A percentile compares a stretch with the other conserved stretches of the same genome.
Conservation (phyloP, 768 basidiomycete genomes). For the Lactarius hatsudake region DNA sequence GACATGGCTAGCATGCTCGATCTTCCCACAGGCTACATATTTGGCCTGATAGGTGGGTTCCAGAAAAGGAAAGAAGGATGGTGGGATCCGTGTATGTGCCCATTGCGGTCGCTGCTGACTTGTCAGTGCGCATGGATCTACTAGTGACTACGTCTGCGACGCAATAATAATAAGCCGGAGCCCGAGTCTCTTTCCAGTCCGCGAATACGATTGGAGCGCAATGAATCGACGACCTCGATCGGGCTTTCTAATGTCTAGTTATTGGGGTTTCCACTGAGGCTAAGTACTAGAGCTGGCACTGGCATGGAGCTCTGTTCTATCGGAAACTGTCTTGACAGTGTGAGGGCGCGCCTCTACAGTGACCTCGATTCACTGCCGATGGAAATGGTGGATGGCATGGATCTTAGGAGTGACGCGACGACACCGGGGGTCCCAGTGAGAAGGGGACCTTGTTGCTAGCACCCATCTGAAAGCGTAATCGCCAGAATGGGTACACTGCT, state of each 20-base stretch:
- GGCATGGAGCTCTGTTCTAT: not conserved
- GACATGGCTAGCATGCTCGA: not conserved
- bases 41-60: not conserved
- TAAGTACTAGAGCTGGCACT: not conserved
- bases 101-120: too few relatives aligned
- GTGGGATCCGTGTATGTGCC: too few relatives aligned
- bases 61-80: not conserved
- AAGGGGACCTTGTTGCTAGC: not conserved
- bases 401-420: not conserved
- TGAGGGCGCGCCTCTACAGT: not conserved
- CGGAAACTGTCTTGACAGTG: not conserved
- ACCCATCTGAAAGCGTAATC: not conserved
- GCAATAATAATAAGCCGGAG: too few relatives aligned
- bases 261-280: not conserved
- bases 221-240: too few relatives aligned
- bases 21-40: not conserved
- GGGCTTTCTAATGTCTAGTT: too few relatives aligned
- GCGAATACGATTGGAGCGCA: too few relatives aligned
- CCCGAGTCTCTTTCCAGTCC: too few relatives aligned
- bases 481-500: not conserved
- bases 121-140: too few relatives aligned
- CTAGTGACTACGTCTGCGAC: too few relatives aligned
- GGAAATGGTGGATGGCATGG: not conserved
- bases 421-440: not conserved
- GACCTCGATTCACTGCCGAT: not conserved